A percentile compares a stretch with the other conserved stretches of the same genome.
phyloP scores from a whole-genome alignment of 768 basidiomycete genomes.

The Mycena haematopus region DNA sequence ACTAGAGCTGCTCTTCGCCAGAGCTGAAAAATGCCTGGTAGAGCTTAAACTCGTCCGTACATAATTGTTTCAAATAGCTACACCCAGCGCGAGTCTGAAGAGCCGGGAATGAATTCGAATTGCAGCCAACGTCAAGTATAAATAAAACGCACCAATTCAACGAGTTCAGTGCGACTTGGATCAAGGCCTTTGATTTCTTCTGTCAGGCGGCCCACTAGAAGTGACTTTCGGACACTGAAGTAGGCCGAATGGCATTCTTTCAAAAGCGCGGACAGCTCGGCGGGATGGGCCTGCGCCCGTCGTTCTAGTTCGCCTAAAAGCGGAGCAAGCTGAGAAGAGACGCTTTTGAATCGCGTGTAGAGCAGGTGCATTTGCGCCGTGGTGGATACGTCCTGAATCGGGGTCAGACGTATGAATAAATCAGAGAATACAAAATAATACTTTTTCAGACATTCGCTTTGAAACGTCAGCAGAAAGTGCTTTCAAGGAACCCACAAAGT shows the following conservation, averaged over 20 bases:
- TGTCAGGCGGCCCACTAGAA: slow-evolving; percentile 75
- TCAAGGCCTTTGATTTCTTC: slow-evolving; percentile 87
- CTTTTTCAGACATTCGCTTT: slow-evolving; percentile 79
- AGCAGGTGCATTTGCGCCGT: slow-evolving; percentile 86
- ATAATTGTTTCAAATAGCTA: slow-evolving; percentile 90
- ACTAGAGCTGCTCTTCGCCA: slow-evolving; percentile 72
- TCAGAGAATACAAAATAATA: slow-evolving; percentile 32
- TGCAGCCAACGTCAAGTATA: background rate
- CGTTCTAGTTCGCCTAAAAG: slow-evolving; percentile 87
- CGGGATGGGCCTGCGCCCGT: slow-evolving; percentile 74
- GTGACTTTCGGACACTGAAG: slow-evolving; percentile 71
- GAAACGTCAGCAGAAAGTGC: slow-evolving; percentile 81
- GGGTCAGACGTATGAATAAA: slow-evolving; percentile 1
- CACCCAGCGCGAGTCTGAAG: slow-evolving; percentile 88
- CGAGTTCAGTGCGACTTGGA: slow-evolving; percentile 79
- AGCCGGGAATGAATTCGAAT: background rate
- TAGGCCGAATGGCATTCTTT: slow-evolving; percentile 90
- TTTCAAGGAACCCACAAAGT: slow-evolving; percentile 85
- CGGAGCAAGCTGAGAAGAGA: slow-evolving; percentile 75
- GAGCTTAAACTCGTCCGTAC: slow-evolving; percentile 87
- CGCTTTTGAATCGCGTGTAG: slow-evolving; percentile 85
- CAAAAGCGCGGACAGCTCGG: slow-evolving; percentile 82
- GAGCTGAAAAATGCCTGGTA: slow-evolving; percentile 88
- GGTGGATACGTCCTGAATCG: slow-evolving; percentile 69
- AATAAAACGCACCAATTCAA: slow-evolving; percentile 72